Conservation (phyloP, 192 early-diverging fungal species). For the Piromyces finnis region DNA sequence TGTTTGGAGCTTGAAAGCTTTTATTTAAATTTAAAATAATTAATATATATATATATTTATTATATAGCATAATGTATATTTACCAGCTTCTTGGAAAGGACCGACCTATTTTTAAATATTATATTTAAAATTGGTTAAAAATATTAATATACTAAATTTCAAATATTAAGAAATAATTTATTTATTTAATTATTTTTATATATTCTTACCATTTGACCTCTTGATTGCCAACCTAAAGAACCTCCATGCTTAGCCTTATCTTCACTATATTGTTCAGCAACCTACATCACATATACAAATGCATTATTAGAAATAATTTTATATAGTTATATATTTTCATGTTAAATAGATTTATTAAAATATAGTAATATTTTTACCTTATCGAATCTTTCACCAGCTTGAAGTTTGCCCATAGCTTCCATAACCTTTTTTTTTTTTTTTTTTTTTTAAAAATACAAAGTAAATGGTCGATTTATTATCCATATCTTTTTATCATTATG, state of each 20-base stretch:
- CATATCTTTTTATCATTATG: too few species aligned
- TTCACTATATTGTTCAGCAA: constrained; percentile 57
- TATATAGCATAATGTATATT: too few species aligned
- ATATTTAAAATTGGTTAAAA: background rate
- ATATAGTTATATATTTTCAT: background rate
- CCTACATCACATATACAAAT: constrained; percentile 8
- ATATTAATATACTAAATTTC: too few species aligned
- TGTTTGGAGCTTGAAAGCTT: background rate
- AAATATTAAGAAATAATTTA: too few species aligned
- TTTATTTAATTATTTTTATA: background rate
- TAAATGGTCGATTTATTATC: too few species aligned
- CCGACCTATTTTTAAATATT: background rate
- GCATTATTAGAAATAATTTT: too few species aligned
- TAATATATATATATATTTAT: too few species aligned
- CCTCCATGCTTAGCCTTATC: constrained; percentile 72
- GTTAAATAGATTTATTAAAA: too few species aligned
- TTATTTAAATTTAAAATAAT: background rate
- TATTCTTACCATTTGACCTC: constrained; percentile 42
- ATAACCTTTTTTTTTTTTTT: too few species aligned
- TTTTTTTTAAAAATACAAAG: too few species aligned
- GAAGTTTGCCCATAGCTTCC: constrained; percentile 47
- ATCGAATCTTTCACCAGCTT: constrained; percentile 36
- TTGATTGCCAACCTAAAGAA: constrained; percentile 55
- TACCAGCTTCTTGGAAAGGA: background rate
- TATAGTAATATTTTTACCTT: constrained; percentile 10